Evolutionary conservation across 345 rosid species (phyloP).

Genomic region (Salix koriyanagi): DNA sequence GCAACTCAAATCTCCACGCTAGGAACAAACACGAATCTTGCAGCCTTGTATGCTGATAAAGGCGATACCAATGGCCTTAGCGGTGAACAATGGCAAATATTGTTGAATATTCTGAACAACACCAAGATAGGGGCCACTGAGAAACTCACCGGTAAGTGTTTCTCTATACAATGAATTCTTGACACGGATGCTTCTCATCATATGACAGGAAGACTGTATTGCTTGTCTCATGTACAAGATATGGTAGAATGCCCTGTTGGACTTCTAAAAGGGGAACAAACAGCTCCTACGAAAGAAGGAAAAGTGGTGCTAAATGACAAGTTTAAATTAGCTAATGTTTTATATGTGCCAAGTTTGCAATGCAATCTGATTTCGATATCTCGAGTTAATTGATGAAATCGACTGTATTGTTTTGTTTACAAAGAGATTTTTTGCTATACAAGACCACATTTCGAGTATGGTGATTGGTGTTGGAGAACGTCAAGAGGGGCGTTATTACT

Average conservation of each 20-base stretch:
- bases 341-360: background rate
- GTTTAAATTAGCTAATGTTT: background rate
- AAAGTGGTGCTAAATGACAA: background rate
- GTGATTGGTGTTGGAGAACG: slow-evolving; percentile 18
- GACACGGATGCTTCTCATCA: background rate
- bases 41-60: background rate
- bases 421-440: background rate
- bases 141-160: background rate
- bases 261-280: background rate
- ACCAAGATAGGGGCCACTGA: background rate
- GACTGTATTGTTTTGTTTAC: background rate
- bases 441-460: slow-evolving; percentile 15
- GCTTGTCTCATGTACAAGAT: background rate
- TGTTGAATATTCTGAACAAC: background rate
- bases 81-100: background rate
- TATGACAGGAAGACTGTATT: background rate
- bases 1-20: background rate
- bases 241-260: background rate
- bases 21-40: background rate
- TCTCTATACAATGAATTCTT: background rate
- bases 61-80: background rate
- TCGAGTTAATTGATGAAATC: background rate
- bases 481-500: background rate
- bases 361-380: slow-evolving; percentile 9
- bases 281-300: background rate